Evolutionary conservation across 2,329 filamentous ascomycete genomes (phyloP), one percentile per base, ranked within the genome.

Genomic region (Paecilomyces fulvus): DNA sequence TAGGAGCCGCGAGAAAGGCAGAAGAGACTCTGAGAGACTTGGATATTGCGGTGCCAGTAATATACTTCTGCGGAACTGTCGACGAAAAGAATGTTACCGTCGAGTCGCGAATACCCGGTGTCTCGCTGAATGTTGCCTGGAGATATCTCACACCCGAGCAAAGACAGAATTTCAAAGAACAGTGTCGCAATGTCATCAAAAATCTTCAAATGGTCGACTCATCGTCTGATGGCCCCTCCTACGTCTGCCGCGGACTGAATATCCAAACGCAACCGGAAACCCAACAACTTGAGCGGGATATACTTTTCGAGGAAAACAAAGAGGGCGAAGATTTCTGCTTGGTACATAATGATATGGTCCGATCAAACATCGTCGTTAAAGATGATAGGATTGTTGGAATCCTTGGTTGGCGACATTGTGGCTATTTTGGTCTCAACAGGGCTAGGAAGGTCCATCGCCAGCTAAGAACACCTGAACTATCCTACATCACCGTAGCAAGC

Each of bases 91-190:
- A 75, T 56, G 64, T 74, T 46, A 70, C 72, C 7, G 66, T 73
- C 48, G 72, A 74, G 60, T 72, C 71, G 12, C 64, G 73, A 49
- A 70, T 75, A 21, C 70, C 72, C 3, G 73, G 73, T 3, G 69
- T 74, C 51, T 69, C 72, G 12, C 60, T 75, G 30, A 69, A 74
- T 48, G 64, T 70, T 49, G 71, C 66, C n/a, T 75, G 67, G 69
- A 69, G 63, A 21, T 69, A 73, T 54, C 66, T 75, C 21, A 65
- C 62, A 20, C n/a, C 56, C 8, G 62, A 65, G 17, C 67, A 75
- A 56, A 69, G 72, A 23, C 58, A 64, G 14, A 54, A 49, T 21
- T 62, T 73, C 52, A 75, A 74, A 51, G 58, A 65, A 30, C 72
- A 75, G 56, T 70, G 69, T 53, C 71, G 70, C 46, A 66, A 66